A percentile compares a stretch with the other conserved stretches of the same genome.
phyloP scores from a whole-genome alignment of 192 early-diverging fungal species.

The Phycomyces blakesleeanus region DNA sequence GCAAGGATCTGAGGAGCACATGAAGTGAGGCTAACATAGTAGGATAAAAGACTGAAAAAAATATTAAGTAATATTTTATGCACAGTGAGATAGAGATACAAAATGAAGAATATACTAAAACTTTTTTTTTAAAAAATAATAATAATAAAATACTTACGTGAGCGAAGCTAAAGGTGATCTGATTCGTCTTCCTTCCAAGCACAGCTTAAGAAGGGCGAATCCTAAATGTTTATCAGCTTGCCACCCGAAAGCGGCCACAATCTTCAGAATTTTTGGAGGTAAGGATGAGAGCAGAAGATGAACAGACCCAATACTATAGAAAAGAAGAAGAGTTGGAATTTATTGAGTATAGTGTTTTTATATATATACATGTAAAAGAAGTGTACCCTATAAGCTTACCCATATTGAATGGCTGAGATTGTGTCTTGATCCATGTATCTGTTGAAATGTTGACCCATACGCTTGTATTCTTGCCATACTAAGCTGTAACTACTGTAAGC shows the following conservation, averaged over 20 bases:
- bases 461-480: slow-evolving; percentile 40
- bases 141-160: slow-evolving; percentile 35
- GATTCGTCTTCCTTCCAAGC: slow-evolving; percentile 44
- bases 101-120: background rate
- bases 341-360: too few relatives aligned
- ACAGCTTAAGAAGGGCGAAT: slow-evolving; percentile 45
- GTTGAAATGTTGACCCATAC: slow-evolving; percentile 32
- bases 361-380: background rate
- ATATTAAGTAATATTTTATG: background rate
- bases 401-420: slow-evolving; percentile 37
- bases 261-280: slow-evolving; percentile 26
- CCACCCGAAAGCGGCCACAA: slow-evolving; percentile 54
- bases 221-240: slow-evolving; percentile 51
- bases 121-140: background rate
- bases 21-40: slow-evolving; percentile 36
- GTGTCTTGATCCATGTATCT: slow-evolving; percentile 35
- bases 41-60: slow-evolving; percentile 32
- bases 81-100: background rate
- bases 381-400: slow-evolving; percentile 12
- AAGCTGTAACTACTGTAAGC: slow-evolving; percentile 33
- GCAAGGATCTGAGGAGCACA: slow-evolving; percentile 33
- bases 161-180: slow-evolving; percentile 50
- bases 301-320: slow-evolving; percentile 32
- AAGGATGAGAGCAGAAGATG: slow-evolving; percentile 30
- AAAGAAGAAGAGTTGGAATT: background rate